Conservation (phyloP, 495 filamentous ascomycete genomes). For the Aspergillus ellipticus region DNA sequence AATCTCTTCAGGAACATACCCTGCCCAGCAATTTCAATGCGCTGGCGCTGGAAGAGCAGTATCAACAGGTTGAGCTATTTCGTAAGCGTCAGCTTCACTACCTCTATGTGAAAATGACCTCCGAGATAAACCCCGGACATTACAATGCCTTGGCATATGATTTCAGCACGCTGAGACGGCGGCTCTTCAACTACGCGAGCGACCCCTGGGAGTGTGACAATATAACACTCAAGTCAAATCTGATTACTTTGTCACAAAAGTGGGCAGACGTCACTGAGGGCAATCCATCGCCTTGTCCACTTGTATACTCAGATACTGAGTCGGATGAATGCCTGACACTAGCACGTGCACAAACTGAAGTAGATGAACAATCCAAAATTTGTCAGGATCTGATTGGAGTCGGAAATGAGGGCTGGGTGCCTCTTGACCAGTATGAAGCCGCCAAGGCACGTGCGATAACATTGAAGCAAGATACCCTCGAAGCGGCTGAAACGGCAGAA, state of each 20-base stretch:
- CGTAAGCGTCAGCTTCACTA: conserved; percentile 27
- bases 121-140: conserved; percentile 16
- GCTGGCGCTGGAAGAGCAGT: conserved; percentile 16
- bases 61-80: conserved; percentile 15
- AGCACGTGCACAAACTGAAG: conserved; percentile 13
- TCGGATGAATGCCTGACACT: conserved; percentile 15
- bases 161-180: conserved; percentile 17
- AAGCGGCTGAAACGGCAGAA: conserved; percentile 20
- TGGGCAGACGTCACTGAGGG: not conserved
- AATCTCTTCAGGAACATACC: conserved; percentile 16
- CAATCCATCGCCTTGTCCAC: conserved; percentile 10
- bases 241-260: not conserved
- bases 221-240: conserved; percentile 11
- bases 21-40: conserved; percentile 21
- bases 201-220: conserved; percentile 30
- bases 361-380: conserved; percentile 18
- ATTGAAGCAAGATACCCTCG: conserved; percentile 19
- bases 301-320: conserved; percentile 18
- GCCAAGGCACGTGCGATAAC: conserved; percentile 15
- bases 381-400: conserved; percentile 19
- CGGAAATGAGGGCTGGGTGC: conserved; percentile 23
- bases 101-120: conserved; percentile 20
- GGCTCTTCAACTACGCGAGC: conserved; percentile 21
- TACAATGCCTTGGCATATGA: conserved; percentile 17
- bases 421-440: conserved; percentile 15